These are phyloP conservation scores for Crithidia brevicula DNA, from an alignment of 208 protist species.

Conservation along the genomic window DNA sequence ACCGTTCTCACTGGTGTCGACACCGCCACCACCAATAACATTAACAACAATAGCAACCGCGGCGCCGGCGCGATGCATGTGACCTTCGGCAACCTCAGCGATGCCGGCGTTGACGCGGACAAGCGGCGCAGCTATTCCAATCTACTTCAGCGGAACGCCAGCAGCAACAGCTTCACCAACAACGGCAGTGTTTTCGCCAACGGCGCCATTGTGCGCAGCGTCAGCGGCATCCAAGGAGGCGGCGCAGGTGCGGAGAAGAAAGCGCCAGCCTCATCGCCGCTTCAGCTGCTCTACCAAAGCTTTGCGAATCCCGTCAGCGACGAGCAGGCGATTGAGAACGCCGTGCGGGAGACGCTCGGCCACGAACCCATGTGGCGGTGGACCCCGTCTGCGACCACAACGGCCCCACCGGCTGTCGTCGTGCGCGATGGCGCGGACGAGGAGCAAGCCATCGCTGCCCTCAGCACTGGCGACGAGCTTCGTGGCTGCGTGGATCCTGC, in stretches of 20 bases:
- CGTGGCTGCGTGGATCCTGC: slow-evolving; percentile 6
- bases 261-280: slow-evolving; percentile 6
- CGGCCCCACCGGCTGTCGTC: neutral
- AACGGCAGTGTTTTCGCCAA: slow-evolving; percentile 13
- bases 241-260: neutral
- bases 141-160: neutral
- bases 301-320: slow-evolving; percentile 40
- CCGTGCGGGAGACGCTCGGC: slow-evolving; percentile 32
- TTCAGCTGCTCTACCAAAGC: slow-evolving; percentile 31
- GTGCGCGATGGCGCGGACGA: slow-evolving; percentile 13
- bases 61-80: slow-evolving; percentile 1
- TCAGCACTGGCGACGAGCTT: slow-evolving; percentile 21
- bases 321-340: slow-evolving; percentile 30
- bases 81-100: slow-evolving; percentile 6
- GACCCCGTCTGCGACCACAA: neutral
- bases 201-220: slow-evolving; percentile 13
- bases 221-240: neutral
- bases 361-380: slow-evolving; percentile 22
- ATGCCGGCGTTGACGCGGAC: neutral
- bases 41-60: neutral
- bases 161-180: slow-evolving; percentile 9
- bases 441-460: neutral
- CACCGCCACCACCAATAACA: neutral
- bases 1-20: neutral
- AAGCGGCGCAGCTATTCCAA: neutral